These are phyloP conservation scores for Amanita fuliginea DNA, from an alignment of 768 basidiomycete genomes.

Conservation along the genomic window DNA sequence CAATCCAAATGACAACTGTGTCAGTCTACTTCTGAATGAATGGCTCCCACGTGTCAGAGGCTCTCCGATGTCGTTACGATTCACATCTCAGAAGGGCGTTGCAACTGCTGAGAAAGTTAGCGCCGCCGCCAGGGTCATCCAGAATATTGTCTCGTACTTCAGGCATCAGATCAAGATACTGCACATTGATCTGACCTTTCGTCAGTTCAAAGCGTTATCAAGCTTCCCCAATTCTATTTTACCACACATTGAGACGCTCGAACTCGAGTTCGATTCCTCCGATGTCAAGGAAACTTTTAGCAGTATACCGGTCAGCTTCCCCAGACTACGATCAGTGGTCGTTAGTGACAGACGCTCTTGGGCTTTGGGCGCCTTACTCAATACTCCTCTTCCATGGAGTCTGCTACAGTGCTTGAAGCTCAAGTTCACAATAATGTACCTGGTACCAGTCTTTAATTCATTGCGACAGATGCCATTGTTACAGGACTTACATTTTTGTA, in stretches of 20 bases:
- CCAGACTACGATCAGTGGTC: background rate
- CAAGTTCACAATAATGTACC: no score
- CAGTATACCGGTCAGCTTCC: background rate
- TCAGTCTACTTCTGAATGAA: background rate
- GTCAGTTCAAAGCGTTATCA: background rate
- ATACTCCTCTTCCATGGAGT: background rate
- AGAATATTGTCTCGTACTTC: background rate
- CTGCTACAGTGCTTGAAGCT: background rate
- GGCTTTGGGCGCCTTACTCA: no score
- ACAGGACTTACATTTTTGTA: background rate
- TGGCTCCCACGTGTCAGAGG: background rate
- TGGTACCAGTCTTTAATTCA: no score
- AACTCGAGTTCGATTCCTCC: background rate
- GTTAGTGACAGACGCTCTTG: background rate
- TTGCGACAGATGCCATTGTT: background rate
- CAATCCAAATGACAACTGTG: no score
- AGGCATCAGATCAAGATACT: background rate
- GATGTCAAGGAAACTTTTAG: background rate
- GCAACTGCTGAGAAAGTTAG: no score
- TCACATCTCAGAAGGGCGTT: no score
- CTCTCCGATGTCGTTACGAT: background rate
- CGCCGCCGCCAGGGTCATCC: background rate
- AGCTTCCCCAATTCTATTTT: background rate
- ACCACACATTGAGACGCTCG: background rate
- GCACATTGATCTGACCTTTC: background rate